These are phyloP conservation scores for Macroventuria anomochaeta DNA, from an alignment of 2,329 filamentous ascomycete genomes.

Conservation along the genomic window DNA sequence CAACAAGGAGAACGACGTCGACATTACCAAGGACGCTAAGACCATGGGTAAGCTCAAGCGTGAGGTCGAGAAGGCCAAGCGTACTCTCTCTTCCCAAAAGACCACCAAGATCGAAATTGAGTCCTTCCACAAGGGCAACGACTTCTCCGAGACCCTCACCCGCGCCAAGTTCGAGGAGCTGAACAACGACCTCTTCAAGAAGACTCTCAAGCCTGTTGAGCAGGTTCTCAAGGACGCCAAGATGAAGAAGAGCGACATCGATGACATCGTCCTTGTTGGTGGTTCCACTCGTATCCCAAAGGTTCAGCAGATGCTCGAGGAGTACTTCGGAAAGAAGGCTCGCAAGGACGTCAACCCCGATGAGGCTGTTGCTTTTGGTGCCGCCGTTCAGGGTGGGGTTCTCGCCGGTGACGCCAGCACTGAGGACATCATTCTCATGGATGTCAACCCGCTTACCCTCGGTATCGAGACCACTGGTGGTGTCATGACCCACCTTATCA, in stretches of 20 bases:
- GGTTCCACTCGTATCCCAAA: slow-evolving; percentile 99
- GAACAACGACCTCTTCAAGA: slow-evolving; percentile 99
- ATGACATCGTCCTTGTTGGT: slow-evolving; percentile 97
- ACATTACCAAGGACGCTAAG: slow-evolving; percentile 93
- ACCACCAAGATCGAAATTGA: slow-evolving; percentile 95
- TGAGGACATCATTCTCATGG: slow-evolving; percentile 86
- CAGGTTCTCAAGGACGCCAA: slow-evolving; percentile 98
- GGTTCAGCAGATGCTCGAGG: slow-evolving; percentile 92
- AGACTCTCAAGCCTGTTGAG: slow-evolving; percentile 97
- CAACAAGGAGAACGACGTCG: slow-evolving; percentile 97
- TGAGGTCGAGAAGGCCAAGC: slow-evolving; percentile 99
- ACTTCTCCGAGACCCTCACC: slow-evolving; percentile 98
- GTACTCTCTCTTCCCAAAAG: slow-evolving; percentile 91
- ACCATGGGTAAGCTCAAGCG: slow-evolving; percentile 99
- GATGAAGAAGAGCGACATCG: slow-evolving; percentile 91
- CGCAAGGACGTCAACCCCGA: slow-evolving; percentile 99
- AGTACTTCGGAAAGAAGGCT: slow-evolving; percentile 97
- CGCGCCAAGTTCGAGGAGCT: slow-evolving; percentile 99
- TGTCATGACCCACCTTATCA: slow-evolving; percentile 97
- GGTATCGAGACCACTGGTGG: slow-evolving; percentile 98
- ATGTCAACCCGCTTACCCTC: slow-evolving; percentile 94
- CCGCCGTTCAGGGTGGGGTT: slow-evolving; percentile 95
- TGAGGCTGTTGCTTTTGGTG: slow-evolving; percentile 97
- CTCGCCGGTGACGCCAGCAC: slow-evolving; percentile 86
- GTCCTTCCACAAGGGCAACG: slow-evolving; percentile 93